Conservation (phyloP, 192 early-diverging fungal species). For the Fimicolochytrium jonesii region DNA sequence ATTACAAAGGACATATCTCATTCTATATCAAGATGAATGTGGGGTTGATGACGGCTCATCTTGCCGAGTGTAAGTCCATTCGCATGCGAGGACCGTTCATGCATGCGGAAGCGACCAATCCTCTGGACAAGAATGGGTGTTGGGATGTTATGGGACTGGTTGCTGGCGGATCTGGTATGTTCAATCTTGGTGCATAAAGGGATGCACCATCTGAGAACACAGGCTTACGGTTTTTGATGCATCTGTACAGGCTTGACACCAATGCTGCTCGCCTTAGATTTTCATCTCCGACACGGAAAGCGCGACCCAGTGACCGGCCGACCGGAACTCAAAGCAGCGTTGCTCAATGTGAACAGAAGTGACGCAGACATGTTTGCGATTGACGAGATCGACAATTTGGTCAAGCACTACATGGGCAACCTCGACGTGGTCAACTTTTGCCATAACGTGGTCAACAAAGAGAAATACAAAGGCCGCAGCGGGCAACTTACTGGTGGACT, state of each 20-base stretch:
- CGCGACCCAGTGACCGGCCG: slow-evolving; percentile 17
- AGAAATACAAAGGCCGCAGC: neutral
- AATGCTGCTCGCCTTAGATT: slow-evolving; percentile 30
- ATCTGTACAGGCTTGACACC: slow-evolving; percentile 34
- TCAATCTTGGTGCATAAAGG: too few relatives aligned
- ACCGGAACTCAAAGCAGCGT: slow-evolving; percentile 3
- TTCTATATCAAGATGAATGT: slow-evolving; percentile 28
- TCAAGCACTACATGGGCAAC: neutral
- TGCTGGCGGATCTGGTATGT: slow-evolving; percentile 36
- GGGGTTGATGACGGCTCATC: slow-evolving; percentile 29
- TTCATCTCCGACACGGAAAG: slow-evolving; percentile 24
- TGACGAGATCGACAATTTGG: slow-evolving; percentile 15
- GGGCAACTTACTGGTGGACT: neutral
- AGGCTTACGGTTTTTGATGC: too few relatives aligned
- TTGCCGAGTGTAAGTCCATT: slow-evolving; percentile 16
- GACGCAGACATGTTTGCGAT: slow-evolving; percentile 27
- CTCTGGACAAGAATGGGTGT: slow-evolving; percentile 15
- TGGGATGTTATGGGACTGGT: slow-evolving; percentile 33
- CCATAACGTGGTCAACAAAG: neutral
- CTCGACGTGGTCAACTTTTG: neutral
- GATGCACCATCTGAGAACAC: too few relatives aligned
- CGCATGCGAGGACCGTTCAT: slow-evolving; percentile 26
- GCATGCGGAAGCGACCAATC: slow-evolving; percentile 11
- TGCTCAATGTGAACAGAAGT: slow-evolving; percentile 17
- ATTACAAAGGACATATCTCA: slow-evolving; percentile 16